Evolutionary conservation across 75 land plant genomes (phyloP), one percentile per base, ranked within the genome.

Genomic region (Adiantum capillusveneris): DNA sequence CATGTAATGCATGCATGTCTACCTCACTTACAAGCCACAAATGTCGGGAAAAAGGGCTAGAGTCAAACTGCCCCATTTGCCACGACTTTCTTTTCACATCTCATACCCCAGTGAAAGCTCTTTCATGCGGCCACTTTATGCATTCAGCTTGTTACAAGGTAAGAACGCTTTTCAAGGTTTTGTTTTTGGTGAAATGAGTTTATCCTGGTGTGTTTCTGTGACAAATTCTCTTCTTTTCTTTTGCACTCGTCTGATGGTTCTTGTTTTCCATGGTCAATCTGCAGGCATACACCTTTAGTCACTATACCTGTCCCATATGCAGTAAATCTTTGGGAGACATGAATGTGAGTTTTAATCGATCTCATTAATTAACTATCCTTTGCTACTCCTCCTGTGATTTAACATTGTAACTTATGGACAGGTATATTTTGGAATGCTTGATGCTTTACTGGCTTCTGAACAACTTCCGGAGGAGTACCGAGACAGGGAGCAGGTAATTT

Each of bases 71-170:
- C 39, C 94, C 94, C 18, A 88, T 88, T 29, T 88, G 94, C 62
- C 75, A 80, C 60, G 94, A 88, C 60, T 79, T 79, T 70, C 65
- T 88, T 25, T 88, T 88, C 63, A 85, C 94, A 14, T 88, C 94
- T 18, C 81, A 79, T 66, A 74, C 72, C 49, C 36, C 70, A 29
- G 83, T 88, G 11, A 75, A 77, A 65, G 79, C 86, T 25, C 84
- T 88, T 39, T 89, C 86, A 20, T 88, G 94, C 72, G 88, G 88
- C 36, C 94, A 88, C 63, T 88, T 74, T 55, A 85, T 88, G 89
- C 94, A 88, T 69, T 85, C 94, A 0, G 78, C 85, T 45, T 88
- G 94, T 58, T 88, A 82, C 64, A 86, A 82, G 84, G 94, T 85
- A 75, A 25, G 29, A 22, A 18, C n/a, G 43, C 18, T 31, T 21